Base-by-base conservation (phyloP, 1,139 yeast genomes). In the Yamadazyma spencermartinsiae region DNA sequence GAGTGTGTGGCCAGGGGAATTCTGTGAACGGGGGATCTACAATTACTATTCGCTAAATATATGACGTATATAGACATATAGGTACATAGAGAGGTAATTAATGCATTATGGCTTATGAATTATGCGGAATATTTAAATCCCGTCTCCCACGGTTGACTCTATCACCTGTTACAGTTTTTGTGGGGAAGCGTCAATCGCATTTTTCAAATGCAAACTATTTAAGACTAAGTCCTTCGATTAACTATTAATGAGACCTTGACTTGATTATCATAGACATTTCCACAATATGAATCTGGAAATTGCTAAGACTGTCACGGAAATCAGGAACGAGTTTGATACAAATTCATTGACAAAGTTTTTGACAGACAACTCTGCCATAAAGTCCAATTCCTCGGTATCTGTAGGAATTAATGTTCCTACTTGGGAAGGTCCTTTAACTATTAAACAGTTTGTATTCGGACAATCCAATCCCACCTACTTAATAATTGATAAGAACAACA, bases 381-480 rank as follows among this genome's bases (percentile, higher is more conserved):
- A 37, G 10, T 14, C 35, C 10, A 39, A 44, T 19, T 14, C 28
- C 4, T 28, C 35, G 13, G 51, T 58, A 0, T 45, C 61, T 1
- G 29, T 46, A 6, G 65, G 67, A 3, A 39, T 49, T 9, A 42
- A 45, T 23, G 38, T 52, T n/a, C 54, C 54, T 1, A 35, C 36
- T 8, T 48, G 54, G 44, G 41, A 47, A 35, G 48, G 45, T 27
- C 49, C 70, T 60, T 16, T 41, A 3, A 40, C 52, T 0, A 53
- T 78, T 35, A 61, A 72, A 43, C 86, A 81, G 55, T 81, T 81
- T 59, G 68, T 71, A 15, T 79, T 76, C 56, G 87, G 87, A 11
- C 87, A 81, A 54, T 77, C 83, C 4, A 81, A 81, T 53, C 87
- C 86, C 12, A 80, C 86, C 0, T 80, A 79, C 50, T 68, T 74